phyloP scores from a whole-genome alignment of 2,329 filamentous ascomycete species.

The Endothia cerciana region DNA sequence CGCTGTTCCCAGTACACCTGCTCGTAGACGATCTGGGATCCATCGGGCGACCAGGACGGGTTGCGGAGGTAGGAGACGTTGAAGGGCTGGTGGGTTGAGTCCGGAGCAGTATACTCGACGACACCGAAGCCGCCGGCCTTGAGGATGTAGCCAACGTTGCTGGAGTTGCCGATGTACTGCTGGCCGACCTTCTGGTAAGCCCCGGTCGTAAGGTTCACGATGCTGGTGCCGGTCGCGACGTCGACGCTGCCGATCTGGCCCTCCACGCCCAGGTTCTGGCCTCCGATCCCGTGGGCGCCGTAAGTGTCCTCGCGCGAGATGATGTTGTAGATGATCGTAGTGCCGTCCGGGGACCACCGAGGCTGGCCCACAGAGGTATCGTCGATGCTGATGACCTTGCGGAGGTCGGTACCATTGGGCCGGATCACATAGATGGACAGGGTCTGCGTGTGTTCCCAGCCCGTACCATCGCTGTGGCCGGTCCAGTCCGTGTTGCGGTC shows the following conservation, averaged over 20 bases:
- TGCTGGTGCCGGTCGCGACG: slow-evolving; percentile 42
- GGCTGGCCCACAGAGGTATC: slow-evolving; percentile 10
- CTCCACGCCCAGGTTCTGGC: slow-evolving; percentile 30
- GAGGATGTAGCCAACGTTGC: slow-evolving; percentile 35
- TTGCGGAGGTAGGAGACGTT: slow-evolving; percentile 26
- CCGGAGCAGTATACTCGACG: slow-evolving; percentile 35
- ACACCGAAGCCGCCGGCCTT: slow-evolving; percentile 36
- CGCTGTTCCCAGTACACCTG: slow-evolving; percentile 36
- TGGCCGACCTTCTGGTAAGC: slow-evolving; percentile 37
- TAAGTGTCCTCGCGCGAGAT: slow-evolving; percentile 44
- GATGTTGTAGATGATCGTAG: slow-evolving; percentile 42
- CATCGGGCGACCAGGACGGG: slow-evolving; percentile 42
- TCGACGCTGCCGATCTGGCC: slow-evolving; percentile 43
- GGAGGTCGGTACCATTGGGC: slow-evolving; percentile 40
- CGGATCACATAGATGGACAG: slow-evolving; percentile 45
- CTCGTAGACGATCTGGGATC: slow-evolving; percentile 33
- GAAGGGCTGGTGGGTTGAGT: slow-evolving; percentile 27
- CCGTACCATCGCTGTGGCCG: slow-evolving; percentile 44
- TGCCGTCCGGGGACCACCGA: slow-evolving; percentile 13
- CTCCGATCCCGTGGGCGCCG: slow-evolving; percentile 38
- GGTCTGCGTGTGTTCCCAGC: slow-evolving; percentile 47
- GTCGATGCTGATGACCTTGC: slow-evolving; percentile 17
- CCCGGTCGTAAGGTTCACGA: slow-evolving; percentile 35
- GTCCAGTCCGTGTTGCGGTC: slow-evolving; percentile 48
- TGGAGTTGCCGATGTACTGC: slow-evolving; percentile 28